phyloP scores from a whole-genome alignment of 768 basidiomycete species.

The Agaricus subrufescens region DNA sequence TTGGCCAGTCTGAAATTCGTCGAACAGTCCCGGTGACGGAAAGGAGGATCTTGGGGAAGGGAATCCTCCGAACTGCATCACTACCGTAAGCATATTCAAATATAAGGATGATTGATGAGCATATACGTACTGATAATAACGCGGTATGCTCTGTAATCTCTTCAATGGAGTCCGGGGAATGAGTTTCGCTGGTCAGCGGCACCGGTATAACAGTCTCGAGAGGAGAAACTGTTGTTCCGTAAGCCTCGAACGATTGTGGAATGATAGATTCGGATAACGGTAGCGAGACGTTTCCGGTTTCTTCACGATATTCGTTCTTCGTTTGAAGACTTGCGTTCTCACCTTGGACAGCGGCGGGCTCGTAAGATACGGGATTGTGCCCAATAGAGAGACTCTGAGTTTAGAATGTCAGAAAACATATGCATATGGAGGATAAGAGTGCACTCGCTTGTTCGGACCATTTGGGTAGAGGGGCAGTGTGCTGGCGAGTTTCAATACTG shows the following conservation, averaged over 20 bases:
- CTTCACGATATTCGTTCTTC: not conserved
- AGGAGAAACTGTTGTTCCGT: slow-evolving; percentile 9
- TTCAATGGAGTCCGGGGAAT: not conserved
- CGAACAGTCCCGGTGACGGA: not conserved
- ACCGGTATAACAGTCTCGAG: not conserved
- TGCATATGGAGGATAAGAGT: not conserved
- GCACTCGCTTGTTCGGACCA: not conserved
- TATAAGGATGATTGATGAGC: not conserved
- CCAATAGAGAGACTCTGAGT: not conserved
- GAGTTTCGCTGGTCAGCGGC: not conserved
- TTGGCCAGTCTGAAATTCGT: not conserved
- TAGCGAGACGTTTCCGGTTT: slow-evolving; percentile 19
- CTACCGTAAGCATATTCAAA: not conserved
- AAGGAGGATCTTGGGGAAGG: too few species aligned
- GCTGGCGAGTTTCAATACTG: not conserved
- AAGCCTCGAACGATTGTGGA: slow-evolving; percentile 22
- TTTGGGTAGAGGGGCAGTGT: not conserved
- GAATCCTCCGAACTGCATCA: not conserved
- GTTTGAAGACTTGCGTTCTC: not conserved
- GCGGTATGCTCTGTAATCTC: not conserved
- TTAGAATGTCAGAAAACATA: not conserved
- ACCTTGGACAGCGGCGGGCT: too few species aligned
- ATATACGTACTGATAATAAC: not conserved
- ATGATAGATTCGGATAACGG: slow-evolving; percentile 21
- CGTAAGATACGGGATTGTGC: not conserved